Evolutionary conservation across 2,329 filamentous ascomycete species (phyloP).

Genomic region (Blastomyces parvus): DNA sequence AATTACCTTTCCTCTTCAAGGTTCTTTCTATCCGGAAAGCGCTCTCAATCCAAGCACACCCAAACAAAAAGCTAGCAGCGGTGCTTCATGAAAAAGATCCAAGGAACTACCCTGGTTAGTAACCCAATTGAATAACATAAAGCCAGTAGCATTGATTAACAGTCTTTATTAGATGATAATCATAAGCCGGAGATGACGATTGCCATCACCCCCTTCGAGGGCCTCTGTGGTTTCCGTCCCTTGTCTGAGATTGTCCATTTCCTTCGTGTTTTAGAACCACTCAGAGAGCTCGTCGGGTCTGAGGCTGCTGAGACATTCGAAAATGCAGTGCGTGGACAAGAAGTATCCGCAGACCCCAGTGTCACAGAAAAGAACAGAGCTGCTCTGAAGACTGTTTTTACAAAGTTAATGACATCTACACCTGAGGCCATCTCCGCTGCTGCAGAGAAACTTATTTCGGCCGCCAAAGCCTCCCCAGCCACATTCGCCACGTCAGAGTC

Average conservation of each 20-base stretch:
- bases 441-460: constrained; percentile 58
- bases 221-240: constrained; percentile 89
- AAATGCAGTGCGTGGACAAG: constrained; percentile 46
- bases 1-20: constrained; percentile 95
- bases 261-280: constrained; percentile 54
- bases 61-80: constrained; percentile 89
- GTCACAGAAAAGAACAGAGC: constrained; percentile 60
- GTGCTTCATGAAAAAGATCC: constrained; percentile 75
- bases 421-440: constrained; percentile 56
- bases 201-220: constrained; percentile 91
- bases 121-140: background rate
- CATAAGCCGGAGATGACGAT: constrained; percentile 99
- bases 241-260: constrained; percentile 81
- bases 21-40: constrained; percentile 93
- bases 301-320: constrained; percentile 46
- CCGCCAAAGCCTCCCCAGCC: constrained; percentile 57
- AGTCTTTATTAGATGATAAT: constrained; percentile 64
- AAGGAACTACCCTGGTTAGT: constrained; percentile 72
- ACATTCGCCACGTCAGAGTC: constrained; percentile 56
- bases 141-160: background rate
- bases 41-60: constrained; percentile 92
- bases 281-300: constrained; percentile 56
- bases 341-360: constrained; percentile 38
- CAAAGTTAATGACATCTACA: constrained; percentile 68
- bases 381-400: constrained; percentile 65